These are phyloP conservation scores for Fusarium nygamai DNA, from an alignment of 2,329 filamentous ascomycete genomes.

Conservation along the genomic window DNA sequence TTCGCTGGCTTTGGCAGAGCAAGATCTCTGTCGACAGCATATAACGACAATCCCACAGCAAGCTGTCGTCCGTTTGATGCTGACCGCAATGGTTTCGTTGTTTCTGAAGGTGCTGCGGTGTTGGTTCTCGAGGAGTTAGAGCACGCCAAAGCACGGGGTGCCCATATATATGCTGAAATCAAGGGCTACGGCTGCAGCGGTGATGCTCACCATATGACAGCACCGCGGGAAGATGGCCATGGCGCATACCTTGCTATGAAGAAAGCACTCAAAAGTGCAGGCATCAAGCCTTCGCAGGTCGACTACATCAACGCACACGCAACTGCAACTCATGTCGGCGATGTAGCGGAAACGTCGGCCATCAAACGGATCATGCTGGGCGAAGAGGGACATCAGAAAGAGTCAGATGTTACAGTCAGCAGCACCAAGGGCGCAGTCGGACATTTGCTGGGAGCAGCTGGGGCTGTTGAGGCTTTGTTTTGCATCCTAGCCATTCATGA, in stretches of 20 bases:
- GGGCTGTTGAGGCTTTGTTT: slow-evolving; percentile 90
- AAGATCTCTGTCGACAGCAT: slow-evolving; percentile 83
- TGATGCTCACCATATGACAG: slow-evolving; percentile 94
- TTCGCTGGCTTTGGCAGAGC: slow-evolving; percentile 92
- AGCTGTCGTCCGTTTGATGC: slow-evolving; percentile 90
- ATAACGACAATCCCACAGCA: slow-evolving; percentile 75
- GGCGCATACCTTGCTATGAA: slow-evolving; percentile 89
- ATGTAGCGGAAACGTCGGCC: slow-evolving; percentile 86
- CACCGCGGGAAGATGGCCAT: slow-evolving; percentile 82
- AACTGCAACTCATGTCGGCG: slow-evolving; percentile 86
- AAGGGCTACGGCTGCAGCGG: slow-evolving; percentile 89
- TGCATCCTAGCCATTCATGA: slow-evolving; percentile 81
- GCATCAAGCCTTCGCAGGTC: slow-evolving; percentile 73
- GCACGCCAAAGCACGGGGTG: slow-evolving; percentile 82
- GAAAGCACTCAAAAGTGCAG: slow-evolving; percentile 78
- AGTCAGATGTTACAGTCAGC: slow-evolving; percentile 80
- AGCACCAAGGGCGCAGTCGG: slow-evolving; percentile 95
- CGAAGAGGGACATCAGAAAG: slow-evolving; percentile 69
- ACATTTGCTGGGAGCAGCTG: slow-evolving; percentile 90
- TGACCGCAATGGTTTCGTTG: slow-evolving; percentile 84
- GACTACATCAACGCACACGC: slow-evolving; percentile 98
- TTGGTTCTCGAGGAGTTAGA: slow-evolving; percentile 89
- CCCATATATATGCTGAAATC: slow-evolving; percentile 87
- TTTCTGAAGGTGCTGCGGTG: slow-evolving; percentile 90
- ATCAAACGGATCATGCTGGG: slow-evolving; percentile 82